A percentile compares a stretch with the other conserved stretches of the same genome.
These are phyloP conservation scores for Microstegium vimineum DNA, from an alignment of 176 grass and related monocot genomes.

Conservation along the genomic window DNA sequence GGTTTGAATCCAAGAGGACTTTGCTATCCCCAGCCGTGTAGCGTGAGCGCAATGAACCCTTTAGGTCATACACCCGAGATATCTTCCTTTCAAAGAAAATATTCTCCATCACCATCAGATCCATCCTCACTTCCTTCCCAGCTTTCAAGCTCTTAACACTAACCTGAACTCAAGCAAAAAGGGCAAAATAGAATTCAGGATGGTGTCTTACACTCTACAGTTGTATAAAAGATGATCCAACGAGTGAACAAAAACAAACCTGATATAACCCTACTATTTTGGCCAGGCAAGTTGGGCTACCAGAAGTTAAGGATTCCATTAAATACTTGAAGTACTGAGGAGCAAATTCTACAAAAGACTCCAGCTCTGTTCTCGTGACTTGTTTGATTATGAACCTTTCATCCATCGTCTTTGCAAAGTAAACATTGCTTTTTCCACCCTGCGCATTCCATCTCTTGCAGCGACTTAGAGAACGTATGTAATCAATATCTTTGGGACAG, in stretches of 20 bases:
- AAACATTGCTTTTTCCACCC: slow-evolving; percentile 99
- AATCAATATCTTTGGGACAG: slow-evolving; percentile 80
- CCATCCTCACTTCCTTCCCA: slow-evolving; percentile 74
- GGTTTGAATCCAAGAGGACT: slow-evolving; percentile 90
- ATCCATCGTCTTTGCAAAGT: slow-evolving; percentile 93
- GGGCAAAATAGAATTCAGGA: slow-evolving; percentile 6
- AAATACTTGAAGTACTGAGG: slow-evolving; percentile 86
- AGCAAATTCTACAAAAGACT: slow-evolving; percentile 91
- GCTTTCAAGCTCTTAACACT: slow-evolving; percentile 63
- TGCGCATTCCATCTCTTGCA: slow-evolving; percentile 93
- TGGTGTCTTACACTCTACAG: not conserved
- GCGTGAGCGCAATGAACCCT: slow-evolving; percentile 88
- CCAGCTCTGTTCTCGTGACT: slow-evolving; percentile 83
- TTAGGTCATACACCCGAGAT: slow-evolving; percentile 93
- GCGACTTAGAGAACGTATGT: slow-evolving; percentile 76
- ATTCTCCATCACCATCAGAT: slow-evolving; percentile 99
- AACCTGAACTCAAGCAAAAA: slow-evolving; percentile 63
- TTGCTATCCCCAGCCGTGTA: slow-evolving; percentile 66
- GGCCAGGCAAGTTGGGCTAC: slow-evolving; percentile 79
- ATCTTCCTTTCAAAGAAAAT: slow-evolving; percentile 87
- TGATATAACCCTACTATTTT: slow-evolving; percentile 96
- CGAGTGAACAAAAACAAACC: slow-evolving; percentile 37
- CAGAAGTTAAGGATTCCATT: slow-evolving; percentile 59
- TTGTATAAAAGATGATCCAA: not conserved
- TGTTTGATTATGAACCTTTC: slow-evolving; percentile 98